Base-by-base conservation (phyloP, 2,329 filamentous ascomycete genomes). In the Phyllosticta citribraziliensis region DNA sequence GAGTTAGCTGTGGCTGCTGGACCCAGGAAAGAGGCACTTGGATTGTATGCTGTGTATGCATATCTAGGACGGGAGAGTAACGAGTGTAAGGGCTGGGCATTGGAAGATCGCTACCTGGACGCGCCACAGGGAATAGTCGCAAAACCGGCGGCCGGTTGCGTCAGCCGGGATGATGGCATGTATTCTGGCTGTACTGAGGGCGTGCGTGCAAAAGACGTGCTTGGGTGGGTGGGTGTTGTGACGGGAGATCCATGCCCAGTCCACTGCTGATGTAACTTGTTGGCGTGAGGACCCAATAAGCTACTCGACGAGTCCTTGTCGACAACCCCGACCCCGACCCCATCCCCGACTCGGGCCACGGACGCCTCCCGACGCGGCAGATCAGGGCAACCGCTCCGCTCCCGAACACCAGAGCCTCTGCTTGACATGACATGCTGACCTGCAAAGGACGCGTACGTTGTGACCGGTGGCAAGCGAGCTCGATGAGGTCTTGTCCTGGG, bases 131-230 rank as follows among this genome's bases (percentile, higher is more conserved):
- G 25, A 17, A 47, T 22, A 60, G 40, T 60, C 53, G 58, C 58
- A 60, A 60, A 27, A 56, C 53, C 22, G 30, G 40, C 53, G 58
- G 58, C 55, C 25, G 33, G 55, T 55, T 40, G 53, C 58, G 58
- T 60, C 58, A 60, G 55, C 53, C n/a, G 51, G 58, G 52, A 35
- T 47, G 14, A 47, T 47, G 40, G 40, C 40, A 47, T n/a, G 40
- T 47, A 47, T n/a, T n/a, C n/a, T 30, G 27, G 27, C 40, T n/a
- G 17, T 47, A 14, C 22, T 22, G 22, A 22, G 22, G 22, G 22
- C 22, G 22, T 22, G 22, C 22, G 22, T 22, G 22, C 22, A 47
- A 47, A 47, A 47, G 40, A 47, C 40, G 40, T 47, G 40, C 40
- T 47, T 47, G 35, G 35, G 35, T n/a, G 14, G 40, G n/a, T n/a